Base-by-base conservation (phyloP, 1,284 basidiomycete species). In the Malassezia slooffiae region DNA sequence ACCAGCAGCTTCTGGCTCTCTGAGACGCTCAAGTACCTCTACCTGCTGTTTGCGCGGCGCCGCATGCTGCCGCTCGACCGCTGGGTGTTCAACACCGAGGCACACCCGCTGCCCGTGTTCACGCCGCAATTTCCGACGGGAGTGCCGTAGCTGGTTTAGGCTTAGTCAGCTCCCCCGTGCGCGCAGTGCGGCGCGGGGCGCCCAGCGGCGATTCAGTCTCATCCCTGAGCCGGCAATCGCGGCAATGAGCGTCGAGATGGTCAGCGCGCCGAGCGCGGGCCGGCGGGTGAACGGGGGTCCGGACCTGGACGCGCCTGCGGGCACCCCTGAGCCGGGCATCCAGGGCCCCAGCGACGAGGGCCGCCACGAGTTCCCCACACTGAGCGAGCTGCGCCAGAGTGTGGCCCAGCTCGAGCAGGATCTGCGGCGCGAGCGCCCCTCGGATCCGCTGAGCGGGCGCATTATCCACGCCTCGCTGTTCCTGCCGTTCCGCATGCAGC, bases 11-110 rank as follows among this genome's bases (percentile, higher is more conserved):
- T 68, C 36, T 68, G 65, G 65, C 69, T 83, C 79, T 71, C 69
- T 80, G 89, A 95, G 72, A 95, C 89, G 5, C 72, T 96, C 45
- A 96, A 97, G 71, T 97, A 97, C 71, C 74, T 97, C 30, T 95
- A 84, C 66, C 72, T 96, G 50, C 73, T 93, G 5, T 96, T 93
- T 67, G 79, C 81, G 36, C 84, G 87, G 58, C 76, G 77, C 13
- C 74, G 72, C 37, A 66, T 75, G 2, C 52, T 84, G 38, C 79
- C 81, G 10, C 70, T 93, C 48, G 77, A 80, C 52, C 74, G 76
- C 51, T 86, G 81, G 69, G 82, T 86, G 23, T 81, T 88, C 66
- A 88, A 86, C 64, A 89, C 85, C 3, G 86, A 68, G 34, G 66
- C 66, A 4, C 66, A 68, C 41, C 66, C 66, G 0, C 36, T 68